A percentile compares a stretch with the other conserved stretches of the same genome.
These are phyloP conservation scores for Aspergillus bombycis DNA, from an alignment of 2,329 filamentous ascomycete genomes.

Conservation along the genomic window DNA sequence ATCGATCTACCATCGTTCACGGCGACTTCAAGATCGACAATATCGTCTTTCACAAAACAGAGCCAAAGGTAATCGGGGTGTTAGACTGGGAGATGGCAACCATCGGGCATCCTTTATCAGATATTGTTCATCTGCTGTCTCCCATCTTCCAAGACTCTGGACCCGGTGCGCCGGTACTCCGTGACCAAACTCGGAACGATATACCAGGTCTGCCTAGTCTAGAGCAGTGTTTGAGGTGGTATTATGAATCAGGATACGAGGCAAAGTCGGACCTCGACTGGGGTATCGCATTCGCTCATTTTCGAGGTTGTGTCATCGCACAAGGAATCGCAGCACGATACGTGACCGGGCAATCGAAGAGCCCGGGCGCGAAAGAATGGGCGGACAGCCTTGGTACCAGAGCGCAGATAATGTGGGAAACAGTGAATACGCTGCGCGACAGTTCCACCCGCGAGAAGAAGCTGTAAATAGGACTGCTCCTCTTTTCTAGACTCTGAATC, in stretches of 20 bases:
- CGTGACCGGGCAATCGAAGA: background rate
- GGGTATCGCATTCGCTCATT: background rate
- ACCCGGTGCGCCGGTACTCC: background rate
- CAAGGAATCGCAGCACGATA: background rate
- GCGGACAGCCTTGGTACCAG: background rate
- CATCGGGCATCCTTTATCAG: slow-evolving; percentile 7
- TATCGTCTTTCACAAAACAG: slow-evolving; percentile 8
- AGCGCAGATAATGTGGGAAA: background rate
- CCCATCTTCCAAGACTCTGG: background rate
- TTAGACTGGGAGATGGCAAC: slow-evolving; percentile 13
- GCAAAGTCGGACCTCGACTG: background rate
- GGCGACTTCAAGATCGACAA: slow-evolving; percentile 15
- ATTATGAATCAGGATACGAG: background rate
- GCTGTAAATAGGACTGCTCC: background rate
- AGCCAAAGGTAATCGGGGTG: slow-evolving; percentile 6
- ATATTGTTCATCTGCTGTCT: background rate
- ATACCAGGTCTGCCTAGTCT: background rate
- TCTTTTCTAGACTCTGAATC: background rate
- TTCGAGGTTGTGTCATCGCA: background rate
- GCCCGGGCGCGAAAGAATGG: background rate
- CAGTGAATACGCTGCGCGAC: background rate
- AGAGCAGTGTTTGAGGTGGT: background rate
- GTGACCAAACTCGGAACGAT: too few species aligned
- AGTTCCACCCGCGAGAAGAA: background rate
- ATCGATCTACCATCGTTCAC: slow-evolving; percentile 7